A percentile compares a stretch with the other conserved stretches of the same genome.
Evolutionary conservation across 257 asterid genomes (phyloP).

Genomic region (Ophiorrhiza pumila): DNA sequence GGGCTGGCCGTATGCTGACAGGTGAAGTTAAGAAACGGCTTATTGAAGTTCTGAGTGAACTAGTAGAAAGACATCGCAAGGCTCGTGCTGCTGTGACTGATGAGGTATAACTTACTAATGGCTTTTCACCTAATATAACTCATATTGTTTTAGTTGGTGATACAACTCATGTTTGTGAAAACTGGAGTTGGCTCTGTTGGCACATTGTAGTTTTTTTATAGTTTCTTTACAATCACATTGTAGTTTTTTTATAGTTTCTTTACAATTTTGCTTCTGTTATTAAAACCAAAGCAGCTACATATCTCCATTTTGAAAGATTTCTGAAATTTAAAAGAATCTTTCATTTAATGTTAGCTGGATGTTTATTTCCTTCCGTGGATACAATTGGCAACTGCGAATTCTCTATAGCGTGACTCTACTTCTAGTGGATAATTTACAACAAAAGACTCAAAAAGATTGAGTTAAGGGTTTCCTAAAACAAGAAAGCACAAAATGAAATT

Average conservation of each 20-base stretch:
- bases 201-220: too few relatives aligned
- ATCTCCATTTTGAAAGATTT: too few relatives aligned
- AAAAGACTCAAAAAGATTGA: background rate
- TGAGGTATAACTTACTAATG: too few relatives aligned
- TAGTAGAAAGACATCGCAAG: slow-evolving; percentile 73
- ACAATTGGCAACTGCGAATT: background rate
- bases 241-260: background rate
- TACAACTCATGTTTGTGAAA: background rate
- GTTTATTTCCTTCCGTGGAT: background rate
- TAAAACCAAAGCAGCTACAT: too few relatives aligned
- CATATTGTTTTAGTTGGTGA: background rate
- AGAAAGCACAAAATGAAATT: background rate
- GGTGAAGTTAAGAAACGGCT: slow-evolving; percentile 83
- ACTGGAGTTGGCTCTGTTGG: background rate
- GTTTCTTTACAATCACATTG: background rate
- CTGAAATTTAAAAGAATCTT: background rate
- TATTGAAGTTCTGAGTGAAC: slow-evolving; percentile 58
- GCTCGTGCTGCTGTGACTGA: slow-evolving; percentile 89
- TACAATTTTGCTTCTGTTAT: background rate
- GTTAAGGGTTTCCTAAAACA: too few relatives aligned
- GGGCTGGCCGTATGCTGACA: too few relatives aligned
- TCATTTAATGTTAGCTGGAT: background rate
- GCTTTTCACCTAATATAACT: background rate
- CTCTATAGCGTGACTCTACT: background rate
- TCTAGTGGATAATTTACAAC: background rate